Conservation (phyloP, 805 yeast genomes). For the Candida bentonensis region DNA sequence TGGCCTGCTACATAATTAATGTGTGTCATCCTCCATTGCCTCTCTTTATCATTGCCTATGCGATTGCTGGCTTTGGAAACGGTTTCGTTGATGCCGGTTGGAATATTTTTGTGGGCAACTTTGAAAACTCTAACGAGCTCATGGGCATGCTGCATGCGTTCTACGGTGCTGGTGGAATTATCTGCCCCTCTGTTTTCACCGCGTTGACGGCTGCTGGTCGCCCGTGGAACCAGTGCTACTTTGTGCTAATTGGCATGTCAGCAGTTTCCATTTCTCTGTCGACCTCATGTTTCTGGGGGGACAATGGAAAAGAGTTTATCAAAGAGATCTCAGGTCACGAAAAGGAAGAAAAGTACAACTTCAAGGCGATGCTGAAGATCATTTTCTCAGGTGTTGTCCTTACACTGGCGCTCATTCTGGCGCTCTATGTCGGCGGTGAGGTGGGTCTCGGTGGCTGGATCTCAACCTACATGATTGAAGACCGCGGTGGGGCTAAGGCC, state of each 20-base stretch:
- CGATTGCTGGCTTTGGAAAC: constrained; percentile 37
- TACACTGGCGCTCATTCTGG: constrained; percentile 37
- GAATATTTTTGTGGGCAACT: constrained; percentile 33
- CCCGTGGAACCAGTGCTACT: neutral
- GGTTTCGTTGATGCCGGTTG: constrained; percentile 44
- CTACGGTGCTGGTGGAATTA: constrained; percentile 17
- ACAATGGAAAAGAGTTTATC: neutral
- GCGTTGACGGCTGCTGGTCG: neutral
- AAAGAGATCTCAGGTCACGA: neutral
- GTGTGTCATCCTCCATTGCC: constrained; percentile 29
- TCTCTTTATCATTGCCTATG: constrained; percentile 27
- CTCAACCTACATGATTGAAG: constrained; percentile 44
- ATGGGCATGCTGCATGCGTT: constrained; percentile 2
- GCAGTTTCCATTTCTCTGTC: neutral
- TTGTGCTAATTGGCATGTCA: neutral
- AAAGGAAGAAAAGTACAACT: neutral
- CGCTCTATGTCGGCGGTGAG: constrained; percentile 58
- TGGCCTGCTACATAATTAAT: constrained; percentile 27
- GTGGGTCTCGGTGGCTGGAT: constrained; percentile 61
- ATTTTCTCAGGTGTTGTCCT: constrained; percentile 16
- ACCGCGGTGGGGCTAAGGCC: constrained; percentile 34
- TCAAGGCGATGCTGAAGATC: neutral
- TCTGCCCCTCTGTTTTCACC: constrained; percentile 8
- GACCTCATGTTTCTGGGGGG: neutral
- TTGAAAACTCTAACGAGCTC: constrained; percentile 12